Conservation (phyloP, 768 basidiomycete genomes). For the Royoungia palumana region DNA sequence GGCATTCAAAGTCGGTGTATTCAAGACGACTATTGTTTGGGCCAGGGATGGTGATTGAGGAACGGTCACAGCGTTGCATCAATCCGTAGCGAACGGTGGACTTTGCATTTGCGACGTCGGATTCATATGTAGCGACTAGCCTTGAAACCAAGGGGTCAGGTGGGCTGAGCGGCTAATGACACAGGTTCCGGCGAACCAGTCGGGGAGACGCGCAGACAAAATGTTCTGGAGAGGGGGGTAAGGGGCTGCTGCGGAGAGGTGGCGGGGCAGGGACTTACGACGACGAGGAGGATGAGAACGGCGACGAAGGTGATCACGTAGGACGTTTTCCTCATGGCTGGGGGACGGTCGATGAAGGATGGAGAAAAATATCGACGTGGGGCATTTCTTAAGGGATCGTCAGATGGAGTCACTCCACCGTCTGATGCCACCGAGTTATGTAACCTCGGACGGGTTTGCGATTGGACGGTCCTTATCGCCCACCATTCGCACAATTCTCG, state of each 20-base stretch:
- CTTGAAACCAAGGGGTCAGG: constrained; percentile 34
- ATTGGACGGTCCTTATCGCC: constrained; percentile 10
- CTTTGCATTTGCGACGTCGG: constrained; percentile 44
- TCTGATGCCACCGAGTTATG: too few species aligned
- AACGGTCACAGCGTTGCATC: constrained; percentile 51
- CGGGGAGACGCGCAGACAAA: constrained; percentile 51
- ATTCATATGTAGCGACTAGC: constrained; percentile 36
- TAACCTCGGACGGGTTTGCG: too few species aligned
- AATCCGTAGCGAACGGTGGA: constrained; percentile 60
- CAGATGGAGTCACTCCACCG: too few species aligned
- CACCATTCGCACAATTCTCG: constrained; percentile 28
- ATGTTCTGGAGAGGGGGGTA: constrained; percentile 44
- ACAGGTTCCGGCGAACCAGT: constrained; percentile 51
- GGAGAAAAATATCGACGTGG: not conserved
- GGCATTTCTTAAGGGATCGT: too few species aligned
- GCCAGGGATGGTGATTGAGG: constrained; percentile 46
- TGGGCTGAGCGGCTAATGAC: constrained; percentile 10
- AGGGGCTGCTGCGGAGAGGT: not conserved
- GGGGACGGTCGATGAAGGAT: not conserved
- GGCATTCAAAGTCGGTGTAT: constrained; percentile 59
- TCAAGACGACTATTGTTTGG: constrained; percentile 41
- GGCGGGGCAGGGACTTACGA: constrained; percentile 40
- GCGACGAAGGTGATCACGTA: constrained; percentile 63
- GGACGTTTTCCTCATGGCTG: constrained; percentile 62
- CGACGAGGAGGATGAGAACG: constrained; percentile 44